Evolutionary conservation across 2,329 filamentous ascomycete species (phyloP).

Genomic region (Aspergillus flavus): DNA sequence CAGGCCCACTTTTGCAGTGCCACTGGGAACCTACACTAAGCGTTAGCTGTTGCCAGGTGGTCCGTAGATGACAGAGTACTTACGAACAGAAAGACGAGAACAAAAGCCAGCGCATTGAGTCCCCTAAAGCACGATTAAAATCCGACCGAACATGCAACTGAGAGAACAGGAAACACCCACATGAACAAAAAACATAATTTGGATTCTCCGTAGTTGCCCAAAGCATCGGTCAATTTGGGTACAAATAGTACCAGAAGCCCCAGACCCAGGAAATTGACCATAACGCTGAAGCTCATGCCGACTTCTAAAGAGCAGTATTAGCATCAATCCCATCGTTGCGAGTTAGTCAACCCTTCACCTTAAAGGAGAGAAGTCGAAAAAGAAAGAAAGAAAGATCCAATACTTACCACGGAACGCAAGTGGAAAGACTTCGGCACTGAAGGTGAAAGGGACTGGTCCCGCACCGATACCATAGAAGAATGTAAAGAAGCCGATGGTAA

Average conservation of each 20-base stretch:
- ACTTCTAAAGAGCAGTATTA: conserved; percentile 18
- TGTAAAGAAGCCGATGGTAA: conserved; percentile 36
- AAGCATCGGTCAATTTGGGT: conserved; percentile 12
- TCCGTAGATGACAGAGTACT: background rate
- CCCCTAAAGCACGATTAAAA: conserved; percentile 4
- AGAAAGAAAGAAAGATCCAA: background rate
- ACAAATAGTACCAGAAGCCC: conserved; percentile 24
- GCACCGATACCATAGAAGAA: conserved; percentile 52
- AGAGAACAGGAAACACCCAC: conserved; percentile 1
- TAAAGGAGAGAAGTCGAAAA: background rate
- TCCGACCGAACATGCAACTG: background rate
- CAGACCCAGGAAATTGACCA: conserved; percentile 27
- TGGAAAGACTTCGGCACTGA: conserved; percentile 28
- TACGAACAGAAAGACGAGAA: conserved; percentile 14
- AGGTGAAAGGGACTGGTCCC: conserved; percentile 28
- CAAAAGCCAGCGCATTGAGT: conserved; percentile 12
- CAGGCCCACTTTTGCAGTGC: conserved; percentile 6
- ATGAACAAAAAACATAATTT: conserved; percentile 18
- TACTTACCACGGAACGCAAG: conserved; percentile 23
- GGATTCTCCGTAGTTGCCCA: conserved; percentile 8
- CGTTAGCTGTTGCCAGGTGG: background rate
- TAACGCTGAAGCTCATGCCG: conserved; percentile 30
- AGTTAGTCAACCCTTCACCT: background rate
- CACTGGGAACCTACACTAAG: conserved; percentile 14
- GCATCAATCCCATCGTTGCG: background rate